Base-by-base conservation (phyloP, 192 early-diverging fungal species). In the Cetraspora pellucida region DNA sequence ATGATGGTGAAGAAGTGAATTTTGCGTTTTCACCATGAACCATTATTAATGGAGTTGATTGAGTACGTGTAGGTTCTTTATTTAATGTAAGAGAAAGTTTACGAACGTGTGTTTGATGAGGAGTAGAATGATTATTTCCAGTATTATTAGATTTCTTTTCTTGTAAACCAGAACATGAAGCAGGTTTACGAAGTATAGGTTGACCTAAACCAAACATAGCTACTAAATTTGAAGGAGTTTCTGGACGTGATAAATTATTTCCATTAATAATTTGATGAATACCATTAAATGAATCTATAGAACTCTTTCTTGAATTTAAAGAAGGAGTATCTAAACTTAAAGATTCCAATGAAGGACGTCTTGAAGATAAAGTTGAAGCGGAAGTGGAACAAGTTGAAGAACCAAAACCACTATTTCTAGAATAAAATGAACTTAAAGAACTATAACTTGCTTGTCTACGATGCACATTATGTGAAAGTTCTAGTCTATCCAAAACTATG, bases 151-250 rank as follows among this genome's bases (percentile, higher is more conserved):
- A 27, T 6, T 68, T 68, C 7, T 45, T 68, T 6, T 45, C 74
- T 31, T 65, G 61, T 13, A 76, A 47, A 54, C 61, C 61, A 21
- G 61, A 64, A 25, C 49, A 45, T 11, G 74, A 76, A 52, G 49
- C 63, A 37, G 74, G 74, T 76, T 76, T 76, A 65, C 74, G 74
- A 31, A 76, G 47, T 16, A 76, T 76, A 21, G 74, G 74, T 49
- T 65, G 59, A 5, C 74, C 74, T 37, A 76, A 45, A 21, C 74
- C 74, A 65, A 65, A 31, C 9, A n/a, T 60, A 28, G 55, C 55
- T 25, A 54, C 46, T 55, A 61, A 47, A 76, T 46, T 63, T 49
- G 47, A 31, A 30, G 58, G 47, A 65, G 46, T 63, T 19, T 76
- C 57, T 30, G 45, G 46, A 23, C 60, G 49, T 55, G 49, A 55